Percentiles rank a stretch among this genome's conserved stretches.
These are phyloP conservation scores for Aspergillus eucalypticola DNA, from an alignment of 2,329 filamentous ascomycete species.

Conservation along the genomic window DNA sequence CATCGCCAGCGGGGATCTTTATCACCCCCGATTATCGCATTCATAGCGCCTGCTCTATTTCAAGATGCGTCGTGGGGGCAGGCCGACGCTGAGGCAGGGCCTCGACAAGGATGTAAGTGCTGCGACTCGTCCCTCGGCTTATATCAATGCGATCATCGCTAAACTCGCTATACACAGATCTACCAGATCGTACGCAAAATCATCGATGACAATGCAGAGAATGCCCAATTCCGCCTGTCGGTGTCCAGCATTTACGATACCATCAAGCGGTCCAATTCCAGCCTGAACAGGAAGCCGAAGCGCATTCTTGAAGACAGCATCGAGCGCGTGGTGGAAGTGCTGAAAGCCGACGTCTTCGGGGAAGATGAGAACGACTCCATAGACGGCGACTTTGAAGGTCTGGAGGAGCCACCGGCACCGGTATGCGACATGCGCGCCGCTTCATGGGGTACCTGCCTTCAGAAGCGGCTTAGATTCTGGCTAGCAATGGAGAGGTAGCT, in stretches of 20 bases:
- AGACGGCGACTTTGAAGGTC: slow-evolving; percentile 53
- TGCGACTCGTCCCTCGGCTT: not conserved
- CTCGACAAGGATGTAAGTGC: slow-evolving; percentile 63
- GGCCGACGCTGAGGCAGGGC: slow-evolving; percentile 54
- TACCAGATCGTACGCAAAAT: slow-evolving; percentile 79
- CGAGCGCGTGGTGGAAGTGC: slow-evolving; percentile 73
- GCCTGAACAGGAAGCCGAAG: slow-evolving; percentile 78
- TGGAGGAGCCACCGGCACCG: slow-evolving; percentile 41
- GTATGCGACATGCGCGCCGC: slow-evolving; percentile 24
- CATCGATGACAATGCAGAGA: slow-evolving; percentile 63
- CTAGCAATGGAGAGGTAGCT: slow-evolving; percentile 11
- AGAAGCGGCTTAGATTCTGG: not conserved
- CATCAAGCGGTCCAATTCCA: slow-evolving; percentile 84
- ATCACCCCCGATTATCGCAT: not conserved
- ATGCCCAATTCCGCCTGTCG: slow-evolving; percentile 54
- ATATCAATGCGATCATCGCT: not conserved
- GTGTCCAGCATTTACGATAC: slow-evolving; percentile 69
- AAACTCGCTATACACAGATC: slow-evolving; percentile 49
- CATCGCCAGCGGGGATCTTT: slow-evolving; percentile 4
- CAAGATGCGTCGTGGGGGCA: slow-evolving; percentile 45
- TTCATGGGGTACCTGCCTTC: too few species aligned
- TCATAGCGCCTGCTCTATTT: not conserved
- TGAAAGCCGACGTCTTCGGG: slow-evolving; percentile 64
- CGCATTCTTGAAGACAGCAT: slow-evolving; percentile 80
- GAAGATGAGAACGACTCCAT: slow-evolving; percentile 55